phyloP scores from a whole-genome alignment of 768 basidiomycete genomes.

The Hydnomerulius pinastri region DNA sequence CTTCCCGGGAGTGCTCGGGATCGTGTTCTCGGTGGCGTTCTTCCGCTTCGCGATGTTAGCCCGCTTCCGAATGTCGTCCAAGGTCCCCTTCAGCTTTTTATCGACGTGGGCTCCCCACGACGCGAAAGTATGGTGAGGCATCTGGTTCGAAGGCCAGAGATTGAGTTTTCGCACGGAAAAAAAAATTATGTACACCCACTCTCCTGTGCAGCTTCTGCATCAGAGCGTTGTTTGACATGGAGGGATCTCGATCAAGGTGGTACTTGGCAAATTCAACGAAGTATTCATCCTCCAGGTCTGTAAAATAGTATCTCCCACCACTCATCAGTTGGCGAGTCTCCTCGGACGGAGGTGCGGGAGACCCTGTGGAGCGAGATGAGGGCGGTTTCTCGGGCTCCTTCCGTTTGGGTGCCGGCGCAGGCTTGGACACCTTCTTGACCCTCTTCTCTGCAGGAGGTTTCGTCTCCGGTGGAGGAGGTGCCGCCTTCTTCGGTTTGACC shows the following conservation, averaged over 20 bases:
- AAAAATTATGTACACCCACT: slow-evolving; percentile 33
- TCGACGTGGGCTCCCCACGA: slow-evolving; percentile 54
- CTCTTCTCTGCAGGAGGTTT: slow-evolving; percentile 9
- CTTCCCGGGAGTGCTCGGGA: neutral
- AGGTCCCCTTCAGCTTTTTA: slow-evolving; percentile 31
- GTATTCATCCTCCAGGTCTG: slow-evolving; percentile 54
- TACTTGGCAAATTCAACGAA: slow-evolving; percentile 44
- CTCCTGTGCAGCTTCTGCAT: slow-evolving; percentile 43
- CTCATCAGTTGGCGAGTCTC: slow-evolving; percentile 28
- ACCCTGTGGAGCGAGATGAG: slow-evolving; percentile 17
- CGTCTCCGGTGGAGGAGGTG: neutral
- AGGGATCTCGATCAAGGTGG: slow-evolving; percentile 49
- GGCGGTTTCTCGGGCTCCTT: slow-evolving; percentile 3
- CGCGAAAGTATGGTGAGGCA: slow-evolving; percentile 54
- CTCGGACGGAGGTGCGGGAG: slow-evolving; percentile 51
- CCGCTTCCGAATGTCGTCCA: slow-evolving; percentile 52
- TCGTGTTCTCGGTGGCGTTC: slow-evolving; percentile 7
- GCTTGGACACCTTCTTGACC: slow-evolving; percentile 3
- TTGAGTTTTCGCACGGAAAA: neutral
- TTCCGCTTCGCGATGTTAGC: slow-evolving; percentile 56
- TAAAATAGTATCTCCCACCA: slow-evolving; percentile 44
- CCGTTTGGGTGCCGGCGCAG: neutral
- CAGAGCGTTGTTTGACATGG: slow-evolving; percentile 41
- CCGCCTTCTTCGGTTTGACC: slow-evolving; percentile 2
- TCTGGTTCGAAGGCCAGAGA: slow-evolving; percentile 37